phyloP scores from a whole-genome alignment of 192 early-diverging fungal genomes.

The Radiomyces spectabilis region DNA sequence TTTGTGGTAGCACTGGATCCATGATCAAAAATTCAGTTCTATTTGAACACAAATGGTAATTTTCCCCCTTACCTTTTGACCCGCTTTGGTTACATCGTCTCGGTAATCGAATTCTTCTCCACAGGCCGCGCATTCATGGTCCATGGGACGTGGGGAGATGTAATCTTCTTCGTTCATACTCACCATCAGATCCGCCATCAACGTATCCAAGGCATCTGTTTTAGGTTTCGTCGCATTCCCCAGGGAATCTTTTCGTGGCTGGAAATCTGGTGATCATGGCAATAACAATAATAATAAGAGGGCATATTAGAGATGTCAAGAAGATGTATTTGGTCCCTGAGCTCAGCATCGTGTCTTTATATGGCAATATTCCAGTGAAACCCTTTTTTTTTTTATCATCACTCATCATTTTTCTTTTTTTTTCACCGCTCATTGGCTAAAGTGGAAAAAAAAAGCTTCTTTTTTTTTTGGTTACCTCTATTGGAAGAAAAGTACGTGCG shows the following conservation, averaged over 20 bases:
- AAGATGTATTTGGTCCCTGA: no score
- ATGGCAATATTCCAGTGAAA: no score
- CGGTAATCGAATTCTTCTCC: constrained; percentile 19
- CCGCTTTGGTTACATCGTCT: constrained; percentile 14
- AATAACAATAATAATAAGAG: no score
- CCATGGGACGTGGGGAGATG: neutral
- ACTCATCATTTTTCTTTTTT: no score
- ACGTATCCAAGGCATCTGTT: constrained; percentile 10
- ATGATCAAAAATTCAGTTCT: neutral
- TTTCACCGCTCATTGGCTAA: no score
- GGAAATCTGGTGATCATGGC: neutral
- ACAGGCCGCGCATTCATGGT: constrained; percentile 8
- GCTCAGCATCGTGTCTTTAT: no score
- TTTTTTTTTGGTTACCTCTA: no score
- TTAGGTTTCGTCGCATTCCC: neutral
- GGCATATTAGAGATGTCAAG: no score
- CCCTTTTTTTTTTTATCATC: no score
- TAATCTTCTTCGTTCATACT: constrained; percentile 24
- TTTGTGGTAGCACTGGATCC: constrained; percentile 38
- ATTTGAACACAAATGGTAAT: neutral
- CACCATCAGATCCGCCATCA: constrained; percentile 23
- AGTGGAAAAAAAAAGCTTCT: no score
- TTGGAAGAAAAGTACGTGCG: no score
- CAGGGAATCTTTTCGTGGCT: neutral
- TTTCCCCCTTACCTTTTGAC: constrained; percentile 10